Evolutionary conservation across 306 rosid species (phyloP).

Genomic region (Malus orientalis): DNA sequence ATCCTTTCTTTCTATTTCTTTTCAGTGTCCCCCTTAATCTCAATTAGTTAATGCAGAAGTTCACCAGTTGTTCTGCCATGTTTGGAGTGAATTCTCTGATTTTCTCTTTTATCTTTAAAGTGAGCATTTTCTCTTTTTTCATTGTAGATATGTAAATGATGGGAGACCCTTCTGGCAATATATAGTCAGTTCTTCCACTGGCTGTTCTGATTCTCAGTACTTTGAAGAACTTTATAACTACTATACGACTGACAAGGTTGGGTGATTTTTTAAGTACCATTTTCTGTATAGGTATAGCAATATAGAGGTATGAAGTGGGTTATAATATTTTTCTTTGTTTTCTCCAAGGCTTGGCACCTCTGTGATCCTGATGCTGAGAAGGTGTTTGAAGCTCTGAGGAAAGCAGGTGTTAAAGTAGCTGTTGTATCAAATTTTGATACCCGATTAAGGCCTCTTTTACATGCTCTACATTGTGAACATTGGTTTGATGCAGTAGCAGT

Average conservation of each 20-base stretch:
- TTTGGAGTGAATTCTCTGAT: background rate
- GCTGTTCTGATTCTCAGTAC: constrained; percentile 89
- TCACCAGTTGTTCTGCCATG: background rate
- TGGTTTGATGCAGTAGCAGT: constrained; percentile 99
- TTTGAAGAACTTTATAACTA: constrained; percentile 89
- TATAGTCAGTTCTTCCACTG: constrained; percentile 83
- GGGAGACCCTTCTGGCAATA: constrained; percentile 98
- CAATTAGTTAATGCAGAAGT: background rate
- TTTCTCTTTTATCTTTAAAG: background rate
- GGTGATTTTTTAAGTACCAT: background rate
- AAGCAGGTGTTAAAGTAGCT: constrained; percentile 78
- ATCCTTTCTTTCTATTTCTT: background rate
- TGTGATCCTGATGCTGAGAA: constrained; percentile 77
- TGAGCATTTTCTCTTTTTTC: background rate
- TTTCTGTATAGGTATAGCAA: background rate
- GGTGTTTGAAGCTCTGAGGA: constrained; percentile 61
- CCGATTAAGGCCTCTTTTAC: constrained; percentile 75
- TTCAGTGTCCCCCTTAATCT: background rate
- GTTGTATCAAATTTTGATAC: constrained; percentile 91
- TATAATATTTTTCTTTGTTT: constrained; percentile 9
- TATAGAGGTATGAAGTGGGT: background rate
- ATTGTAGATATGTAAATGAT: constrained; percentile 84
- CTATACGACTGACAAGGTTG: constrained; percentile 80
- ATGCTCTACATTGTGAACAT: constrained; percentile 65
- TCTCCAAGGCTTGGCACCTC: constrained; percentile 88